These are phyloP conservation scores for Aspergillus mulundensis DNA, from an alignment of 495 filamentous ascomycete genomes.

Conservation along the genomic window DNA sequence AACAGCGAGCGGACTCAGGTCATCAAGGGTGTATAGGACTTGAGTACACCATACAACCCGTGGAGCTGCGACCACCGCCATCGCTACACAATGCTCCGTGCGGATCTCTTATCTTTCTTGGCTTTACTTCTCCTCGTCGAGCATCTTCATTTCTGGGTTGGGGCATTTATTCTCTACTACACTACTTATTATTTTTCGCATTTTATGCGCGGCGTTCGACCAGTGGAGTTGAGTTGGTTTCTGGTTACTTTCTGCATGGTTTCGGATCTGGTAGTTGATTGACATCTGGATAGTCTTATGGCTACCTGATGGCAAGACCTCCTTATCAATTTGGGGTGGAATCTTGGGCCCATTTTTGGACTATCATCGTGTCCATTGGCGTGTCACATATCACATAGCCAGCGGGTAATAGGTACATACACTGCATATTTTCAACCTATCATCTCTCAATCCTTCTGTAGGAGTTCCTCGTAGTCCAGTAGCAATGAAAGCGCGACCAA, in stretches of 20 bases:
- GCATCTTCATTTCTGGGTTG: conserved; percentile 19
- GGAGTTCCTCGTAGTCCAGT: neutral
- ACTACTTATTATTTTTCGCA: conserved; percentile 8
- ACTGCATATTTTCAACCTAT: conserved; percentile 20
- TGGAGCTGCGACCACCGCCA: neutral
- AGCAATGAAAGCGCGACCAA: conserved; percentile 12
- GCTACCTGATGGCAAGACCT: conserved; percentile 9
- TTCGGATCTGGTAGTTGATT: neutral
- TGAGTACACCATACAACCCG: too few species aligned
- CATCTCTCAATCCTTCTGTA: conserved; percentile 1
- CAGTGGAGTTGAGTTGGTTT: conserved; percentile 11
- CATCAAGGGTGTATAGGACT: conserved; percentile 56
- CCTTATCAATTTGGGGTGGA: conserved; percentile 15
- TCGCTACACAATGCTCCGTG: neutral
- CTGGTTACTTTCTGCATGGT: conserved; percentile 8
- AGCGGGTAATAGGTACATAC: conserved; percentile 18
- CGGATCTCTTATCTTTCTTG: conserved; percentile 2
- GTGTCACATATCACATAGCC: conserved; percentile 24
- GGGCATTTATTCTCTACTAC: conserved; percentile 9
- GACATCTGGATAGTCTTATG: conserved; percentile 7
- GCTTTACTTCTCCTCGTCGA: conserved; percentile 9
- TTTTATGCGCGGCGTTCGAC: conserved; percentile 22
- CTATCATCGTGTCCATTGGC: conserved; percentile 14
- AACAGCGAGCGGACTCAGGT: conserved; percentile 80
- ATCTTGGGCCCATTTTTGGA: conserved; percentile 6